Evolutionary conservation across 345 rosid genomes (phyloP), one percentile per base, ranked within the genome.

Genomic region (Heritiera littoralis): DNA sequence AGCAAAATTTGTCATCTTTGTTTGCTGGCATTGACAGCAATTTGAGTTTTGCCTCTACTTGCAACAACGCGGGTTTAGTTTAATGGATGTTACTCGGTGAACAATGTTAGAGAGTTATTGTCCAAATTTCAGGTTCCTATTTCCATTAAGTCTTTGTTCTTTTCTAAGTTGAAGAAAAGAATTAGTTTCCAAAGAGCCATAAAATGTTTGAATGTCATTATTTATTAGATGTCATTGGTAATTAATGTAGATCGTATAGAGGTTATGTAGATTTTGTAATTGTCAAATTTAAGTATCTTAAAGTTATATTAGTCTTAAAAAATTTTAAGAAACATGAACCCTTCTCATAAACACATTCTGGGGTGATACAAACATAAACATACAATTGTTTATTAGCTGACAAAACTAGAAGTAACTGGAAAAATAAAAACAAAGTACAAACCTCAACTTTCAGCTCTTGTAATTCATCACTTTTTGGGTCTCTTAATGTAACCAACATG

Each of bases 401-500:
- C 14, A 28, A 8, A 10, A n/a, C 12, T 30, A 7, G 1, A 38
- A 48, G 28, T 49, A 49, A 71, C 58, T 28, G 28, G 38, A 68
- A 43, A 7, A 23, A 23, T 7, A 30, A 12, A 6, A 55, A 18
- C 0, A 17, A 38, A 66, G 17, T 67, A 14, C 40, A 14, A 69
- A 43, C 35, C 13, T 45, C 41, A 32, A 1, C 45, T 35, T 30
- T 49, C 75, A 14, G 43, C 10, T 58, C 9, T 58, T 58, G 5
- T 18, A 3, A 1, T 9, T 20, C 15, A 59, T 72, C 28, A 83
- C 45, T 79, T 78, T 13, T 81, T 75, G 18, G 88, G 84, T 14
- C 52, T 74, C 73, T 86, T 86, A 1, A 84, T 83, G 70, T 45
- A 86, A 46, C 81, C 88, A 77, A 86, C 23, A 65, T 84, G 88